A percentile compares a stretch with the other conserved stretches of the same genome.
These are phyloP conservation scores for Hymenoscyphus scutula DNA, from an alignment of 2,329 filamentous ascomycete species.

Conservation along the genomic window DNA sequence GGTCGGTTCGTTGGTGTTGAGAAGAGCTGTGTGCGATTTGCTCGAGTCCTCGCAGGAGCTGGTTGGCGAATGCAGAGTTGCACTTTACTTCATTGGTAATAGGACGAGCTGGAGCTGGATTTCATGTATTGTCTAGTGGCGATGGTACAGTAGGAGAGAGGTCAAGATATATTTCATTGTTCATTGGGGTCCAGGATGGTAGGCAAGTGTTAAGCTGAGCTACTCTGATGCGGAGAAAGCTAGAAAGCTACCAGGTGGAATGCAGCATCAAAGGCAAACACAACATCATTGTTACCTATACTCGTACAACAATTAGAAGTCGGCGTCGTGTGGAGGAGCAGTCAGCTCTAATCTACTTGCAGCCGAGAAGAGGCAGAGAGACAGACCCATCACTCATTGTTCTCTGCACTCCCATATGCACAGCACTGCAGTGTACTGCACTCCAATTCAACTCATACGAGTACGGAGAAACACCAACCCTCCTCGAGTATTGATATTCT, in stretches of 20 bases:
- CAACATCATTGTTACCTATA: background rate
- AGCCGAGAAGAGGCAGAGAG: background rate
- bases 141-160: background rate
- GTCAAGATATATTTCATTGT: background rate
- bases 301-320: no score
- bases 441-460: background rate
- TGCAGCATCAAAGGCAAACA: background rate
- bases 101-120: background rate
- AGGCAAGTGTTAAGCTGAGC: background rate
- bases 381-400: background rate
- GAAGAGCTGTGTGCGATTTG: background rate
- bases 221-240: slow-evolving; percentile 1
- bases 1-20: no score
- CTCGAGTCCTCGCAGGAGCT: background rate
- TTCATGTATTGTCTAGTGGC: background rate
- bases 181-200: background rate
- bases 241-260: no score
- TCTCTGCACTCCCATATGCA: no score
- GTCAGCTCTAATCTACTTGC: background rate
- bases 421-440: no score
- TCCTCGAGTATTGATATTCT: no score
- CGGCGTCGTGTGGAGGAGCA: background rate
- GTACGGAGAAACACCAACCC: background rate
- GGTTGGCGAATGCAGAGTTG: background rate
- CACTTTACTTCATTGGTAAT: background rate